phyloP scores from a whole-genome alignment of 75 land plant species.

The Gnetum montanum region DNA sequence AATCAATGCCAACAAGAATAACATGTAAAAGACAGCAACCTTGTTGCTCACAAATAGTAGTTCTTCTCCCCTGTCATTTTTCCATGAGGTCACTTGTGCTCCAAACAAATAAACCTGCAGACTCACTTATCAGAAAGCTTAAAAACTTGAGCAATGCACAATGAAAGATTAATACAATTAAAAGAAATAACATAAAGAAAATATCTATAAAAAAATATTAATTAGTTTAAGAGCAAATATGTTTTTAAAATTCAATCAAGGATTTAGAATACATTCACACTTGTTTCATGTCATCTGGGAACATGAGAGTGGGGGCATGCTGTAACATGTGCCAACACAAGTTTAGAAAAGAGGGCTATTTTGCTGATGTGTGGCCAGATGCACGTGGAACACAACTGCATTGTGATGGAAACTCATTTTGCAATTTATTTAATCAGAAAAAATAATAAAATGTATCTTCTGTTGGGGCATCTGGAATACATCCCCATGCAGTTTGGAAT shows the following conservation, averaged over 20 bases:
- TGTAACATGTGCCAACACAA: background rate
- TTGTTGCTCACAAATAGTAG: slow-evolving; percentile 14
- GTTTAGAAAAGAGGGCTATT: background rate
- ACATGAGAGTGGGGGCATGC: background rate
- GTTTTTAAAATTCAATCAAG: background rate
- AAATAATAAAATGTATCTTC: too few relatives aligned
- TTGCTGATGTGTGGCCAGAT: background rate
- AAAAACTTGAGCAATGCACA: too few relatives aligned
- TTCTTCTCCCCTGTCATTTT: slow-evolving; percentile 14
- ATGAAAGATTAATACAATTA: too few relatives aligned
- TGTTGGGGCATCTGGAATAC: too few relatives aligned
- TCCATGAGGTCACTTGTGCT: slow-evolving; percentile 17
- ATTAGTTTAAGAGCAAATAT: background rate
- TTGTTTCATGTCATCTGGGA: background rate
- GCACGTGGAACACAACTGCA: background rate
- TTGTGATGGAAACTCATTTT: background rate
- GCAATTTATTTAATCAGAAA: too few relatives aligned
- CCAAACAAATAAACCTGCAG: slow-evolving; percentile 19
- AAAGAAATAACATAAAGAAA: background rate
- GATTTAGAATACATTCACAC: background rate
- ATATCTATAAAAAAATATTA: background rate
- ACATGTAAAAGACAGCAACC: slow-evolving; percentile 1
- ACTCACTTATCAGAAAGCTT: too few relatives aligned
- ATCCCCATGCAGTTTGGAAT: too few relatives aligned
- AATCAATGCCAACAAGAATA: background rate